phyloP scores from a whole-genome alignment of 345 rosid species.

The Euphorbia lathyris region DNA sequence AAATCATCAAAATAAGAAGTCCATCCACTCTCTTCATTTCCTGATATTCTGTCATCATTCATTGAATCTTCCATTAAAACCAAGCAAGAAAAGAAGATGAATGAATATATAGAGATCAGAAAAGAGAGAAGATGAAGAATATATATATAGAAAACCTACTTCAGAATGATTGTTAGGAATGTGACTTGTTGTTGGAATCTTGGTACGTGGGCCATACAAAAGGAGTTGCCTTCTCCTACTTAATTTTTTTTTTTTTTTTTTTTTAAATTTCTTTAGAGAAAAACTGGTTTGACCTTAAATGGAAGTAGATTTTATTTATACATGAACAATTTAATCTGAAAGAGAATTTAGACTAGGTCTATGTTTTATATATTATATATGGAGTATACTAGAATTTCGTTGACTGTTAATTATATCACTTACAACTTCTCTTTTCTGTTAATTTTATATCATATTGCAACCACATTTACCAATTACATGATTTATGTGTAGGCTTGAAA shows the following conservation, averaged over 20 bases:
- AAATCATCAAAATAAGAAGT: constrained; percentile 56
- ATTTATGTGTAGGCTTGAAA: no score
- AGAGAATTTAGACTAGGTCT: no score
- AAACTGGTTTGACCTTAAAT: constrained; percentile 16
- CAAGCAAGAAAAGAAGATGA: not conserved
- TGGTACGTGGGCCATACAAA: constrained; percentile 12
- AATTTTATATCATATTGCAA: no score
- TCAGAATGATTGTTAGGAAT: no score
- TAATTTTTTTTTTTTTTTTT: constrained; percentile 22
- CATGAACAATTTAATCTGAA: no score
- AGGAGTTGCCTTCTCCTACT: constrained; percentile 15
- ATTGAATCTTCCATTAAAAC: constrained; percentile 12
- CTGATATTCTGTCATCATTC: no score
- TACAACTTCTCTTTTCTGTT: no score
- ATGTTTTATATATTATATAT: no score
- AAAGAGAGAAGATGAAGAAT: no score
- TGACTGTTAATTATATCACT: no score
- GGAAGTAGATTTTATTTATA: not conserved
- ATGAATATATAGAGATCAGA: not conserved
- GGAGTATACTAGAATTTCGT: no score
- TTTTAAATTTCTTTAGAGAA: not conserved
- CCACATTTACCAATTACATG: not conserved
- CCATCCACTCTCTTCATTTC: constrained; percentile 69
- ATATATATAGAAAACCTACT: no score
- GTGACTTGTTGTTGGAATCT: constrained; percentile 14